Conservation (phyloP, 2,329 filamentous ascomycete species). For the Ophiostoma sp. region DNA sequence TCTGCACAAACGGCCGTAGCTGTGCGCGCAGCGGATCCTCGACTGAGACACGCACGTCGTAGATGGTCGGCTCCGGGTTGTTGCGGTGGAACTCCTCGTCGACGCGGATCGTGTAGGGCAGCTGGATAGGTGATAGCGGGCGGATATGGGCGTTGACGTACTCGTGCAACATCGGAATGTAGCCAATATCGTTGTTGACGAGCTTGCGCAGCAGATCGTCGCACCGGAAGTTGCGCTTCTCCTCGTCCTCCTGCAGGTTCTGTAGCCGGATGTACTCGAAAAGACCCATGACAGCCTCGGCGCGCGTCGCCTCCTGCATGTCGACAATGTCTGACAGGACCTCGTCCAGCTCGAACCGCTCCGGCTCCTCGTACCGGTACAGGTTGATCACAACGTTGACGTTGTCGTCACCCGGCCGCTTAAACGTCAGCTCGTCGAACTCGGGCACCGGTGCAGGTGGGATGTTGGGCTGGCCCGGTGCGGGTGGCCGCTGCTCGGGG, state of each 20-base stretch:
- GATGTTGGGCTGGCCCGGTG: conserved; percentile 33
- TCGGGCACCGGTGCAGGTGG: conserved; percentile 58
- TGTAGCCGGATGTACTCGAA: conserved; percentile 93
- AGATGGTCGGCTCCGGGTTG: conserved; percentile 75
- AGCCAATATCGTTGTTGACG: conserved; percentile 72
- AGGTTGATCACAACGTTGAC: conserved; percentile 88
- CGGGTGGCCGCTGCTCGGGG: conserved; percentile 57
- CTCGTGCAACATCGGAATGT: conserved; percentile 82
- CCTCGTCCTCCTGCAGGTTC: conserved; percentile 88
- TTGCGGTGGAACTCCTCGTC: conserved; percentile 75
- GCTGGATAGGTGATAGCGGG: conserved; percentile 75
- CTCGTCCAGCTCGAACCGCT: conserved; percentile 77
- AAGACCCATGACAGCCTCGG: conserved; percentile 84
- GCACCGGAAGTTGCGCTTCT: conserved; percentile 88
- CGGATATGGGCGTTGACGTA: conserved; percentile 76
- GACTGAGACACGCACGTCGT: conserved; percentile 82
- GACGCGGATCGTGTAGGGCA: conserved; percentile 91
- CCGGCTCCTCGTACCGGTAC: conserved; percentile 77
- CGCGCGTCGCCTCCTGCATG: conserved; percentile 80
- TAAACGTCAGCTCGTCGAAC: conserved; percentile 90
- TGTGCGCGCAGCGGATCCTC: conserved; percentile 76
- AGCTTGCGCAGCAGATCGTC: conserved; percentile 79
- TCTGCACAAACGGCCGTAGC: conserved; percentile 65
- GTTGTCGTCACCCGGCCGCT: conserved; percentile 89
- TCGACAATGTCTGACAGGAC: conserved; percentile 82